phyloP scores from a whole-genome alignment of 129 eudicot genomes.

The Oenanthe sinensis region DNA sequence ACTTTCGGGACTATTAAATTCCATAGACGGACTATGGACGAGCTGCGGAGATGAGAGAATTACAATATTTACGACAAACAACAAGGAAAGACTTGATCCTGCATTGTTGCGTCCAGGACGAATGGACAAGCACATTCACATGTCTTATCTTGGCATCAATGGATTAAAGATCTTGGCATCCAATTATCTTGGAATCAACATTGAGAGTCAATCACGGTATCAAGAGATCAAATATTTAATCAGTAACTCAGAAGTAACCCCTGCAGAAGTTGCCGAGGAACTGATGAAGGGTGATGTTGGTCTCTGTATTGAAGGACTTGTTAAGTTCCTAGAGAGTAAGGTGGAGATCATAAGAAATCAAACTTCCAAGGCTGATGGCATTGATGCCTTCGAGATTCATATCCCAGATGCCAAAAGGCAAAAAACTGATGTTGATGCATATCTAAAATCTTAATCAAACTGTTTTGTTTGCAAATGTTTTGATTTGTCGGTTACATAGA shows the following conservation, averaged over 20 bases:
- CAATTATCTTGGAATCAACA: background rate
- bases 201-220: background rate
- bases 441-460: background rate
- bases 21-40: background rate
- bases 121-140: constrained; percentile 2
- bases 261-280: background rate
- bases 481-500: background rate
- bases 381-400: background rate
- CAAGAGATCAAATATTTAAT: background rate
- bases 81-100: background rate
- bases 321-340: background rate
- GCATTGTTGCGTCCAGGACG: background rate
- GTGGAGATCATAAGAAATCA: background rate
- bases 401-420: background rate
- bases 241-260: background rate
- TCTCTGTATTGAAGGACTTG: background rate
- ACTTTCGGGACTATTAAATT: background rate
- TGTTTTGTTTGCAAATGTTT: background rate
- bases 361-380: background rate
- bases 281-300: background rate
- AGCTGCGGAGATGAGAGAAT: background rate
- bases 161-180: background rate
- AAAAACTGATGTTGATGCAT: background rate
- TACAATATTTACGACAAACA: background rate
- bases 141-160: background rate